These are phyloP conservation scores for Chalciporus piperatoides DNA, from an alignment of 1,284 basidiomycete species.

Conservation along the genomic window DNA sequence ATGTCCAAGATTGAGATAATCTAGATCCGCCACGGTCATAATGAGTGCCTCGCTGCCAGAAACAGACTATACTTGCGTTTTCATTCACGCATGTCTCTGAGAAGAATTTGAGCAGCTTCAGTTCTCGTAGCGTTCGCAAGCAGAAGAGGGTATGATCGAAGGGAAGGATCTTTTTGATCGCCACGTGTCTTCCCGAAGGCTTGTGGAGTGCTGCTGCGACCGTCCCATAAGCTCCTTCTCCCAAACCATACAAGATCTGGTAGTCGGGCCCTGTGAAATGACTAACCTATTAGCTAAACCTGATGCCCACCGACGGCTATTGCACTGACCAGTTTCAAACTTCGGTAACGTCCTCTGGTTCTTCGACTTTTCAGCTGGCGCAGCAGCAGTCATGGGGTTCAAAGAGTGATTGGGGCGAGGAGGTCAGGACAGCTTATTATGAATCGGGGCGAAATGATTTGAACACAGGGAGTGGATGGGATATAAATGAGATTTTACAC, in stretches of 20 bases:
- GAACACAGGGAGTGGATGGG: background rate
- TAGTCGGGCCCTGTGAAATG: conserved; percentile 59
- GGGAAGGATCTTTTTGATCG: conserved; percentile 81
- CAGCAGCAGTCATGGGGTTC: conserved; percentile 12
- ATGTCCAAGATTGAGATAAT: conserved; percentile 88
- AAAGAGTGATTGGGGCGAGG: background rate
- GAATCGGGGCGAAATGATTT: background rate
- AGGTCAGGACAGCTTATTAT: background rate
- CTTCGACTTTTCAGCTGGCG: conserved; percentile 19
- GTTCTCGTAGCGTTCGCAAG: conserved; percentile 71
- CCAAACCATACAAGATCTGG: conserved; percentile 67
- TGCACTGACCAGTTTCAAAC: conserved; percentile 58
- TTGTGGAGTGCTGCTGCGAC: conserved; percentile 66
- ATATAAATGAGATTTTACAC: background rate
- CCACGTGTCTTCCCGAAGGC: conserved; percentile 63
- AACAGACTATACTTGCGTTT: conserved; percentile 46
- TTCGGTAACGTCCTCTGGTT: conserved; percentile 50
- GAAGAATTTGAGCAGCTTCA: conserved; percentile 83
- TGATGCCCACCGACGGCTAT: conserved; percentile 1
- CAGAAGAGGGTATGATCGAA: conserved; percentile 83
- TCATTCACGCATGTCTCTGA: conserved; percentile 79
- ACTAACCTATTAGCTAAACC: conserved; percentile 13
- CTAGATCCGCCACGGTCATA: conserved; percentile 32
- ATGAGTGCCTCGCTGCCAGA: background rate
- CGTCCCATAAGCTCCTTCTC: conserved; percentile 78